A percentile compares a stretch with the other conserved stretches of the same genome.
Conservation (phyloP, 148 eudicot genomes). For the Pharnaceum exiguum region DNA sequence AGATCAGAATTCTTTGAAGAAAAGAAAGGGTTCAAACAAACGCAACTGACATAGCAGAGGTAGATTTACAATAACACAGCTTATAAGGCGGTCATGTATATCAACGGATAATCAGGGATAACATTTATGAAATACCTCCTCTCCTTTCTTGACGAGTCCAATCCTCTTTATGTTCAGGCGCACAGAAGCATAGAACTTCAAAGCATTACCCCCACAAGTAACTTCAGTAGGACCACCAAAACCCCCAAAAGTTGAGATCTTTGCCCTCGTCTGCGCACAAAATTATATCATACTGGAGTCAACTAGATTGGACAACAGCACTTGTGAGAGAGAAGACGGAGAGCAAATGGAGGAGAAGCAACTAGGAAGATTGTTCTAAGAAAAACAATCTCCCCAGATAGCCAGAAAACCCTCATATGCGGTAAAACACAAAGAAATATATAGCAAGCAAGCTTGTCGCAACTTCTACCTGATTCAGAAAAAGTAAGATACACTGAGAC, state of each 20-base stretch:
- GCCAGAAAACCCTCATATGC: neutral
- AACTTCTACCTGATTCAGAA: constrained; percentile 71
- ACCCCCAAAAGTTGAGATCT: constrained; percentile 71
- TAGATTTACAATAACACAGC: no score
- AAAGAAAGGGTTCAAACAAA: no score
- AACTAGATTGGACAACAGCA: neutral
- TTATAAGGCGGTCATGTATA: no score
- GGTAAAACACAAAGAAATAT: neutral
- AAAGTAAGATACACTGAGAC: constrained; percentile 78
- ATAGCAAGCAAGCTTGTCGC: neutral
- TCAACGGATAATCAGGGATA: neutral
- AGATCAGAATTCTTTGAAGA: no score
- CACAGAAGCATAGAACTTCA: constrained; percentile 93
- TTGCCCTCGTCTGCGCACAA: constrained; percentile 62
- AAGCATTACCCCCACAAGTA: constrained; percentile 98
- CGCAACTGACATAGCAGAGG: no score
- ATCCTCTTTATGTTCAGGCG: constrained; percentile 80
- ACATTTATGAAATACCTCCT: constrained; percentile 56
- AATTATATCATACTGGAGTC: neutral
- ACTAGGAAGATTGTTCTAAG: neutral
- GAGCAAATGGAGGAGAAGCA: neutral
- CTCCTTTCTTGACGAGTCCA: constrained; percentile 84
- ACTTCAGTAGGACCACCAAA: constrained; percentile 86
- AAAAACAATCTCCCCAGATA: neutral
- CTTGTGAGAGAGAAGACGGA: neutral